phyloP scores from a whole-genome alignment of 148 eudicot species.

The Amaranthus hypochondriacus region DNA sequence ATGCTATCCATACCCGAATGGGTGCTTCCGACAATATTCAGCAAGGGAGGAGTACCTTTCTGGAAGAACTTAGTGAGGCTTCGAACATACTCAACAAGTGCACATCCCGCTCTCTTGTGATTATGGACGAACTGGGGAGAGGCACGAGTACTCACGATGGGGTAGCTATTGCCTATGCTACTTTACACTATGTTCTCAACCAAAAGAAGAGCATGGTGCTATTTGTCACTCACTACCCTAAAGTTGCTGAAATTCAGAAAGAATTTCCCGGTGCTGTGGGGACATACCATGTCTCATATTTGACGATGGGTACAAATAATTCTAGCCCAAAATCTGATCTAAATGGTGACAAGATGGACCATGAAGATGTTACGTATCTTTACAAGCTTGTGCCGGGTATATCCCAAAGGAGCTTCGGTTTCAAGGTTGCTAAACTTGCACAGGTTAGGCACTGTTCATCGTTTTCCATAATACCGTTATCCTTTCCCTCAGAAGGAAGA shows the following conservation, averaged over 20 bases:
- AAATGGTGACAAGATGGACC: conserved; percentile 22
- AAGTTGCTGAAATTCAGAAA: conserved; percentile 57
- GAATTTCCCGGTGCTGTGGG: conserved; percentile 78
- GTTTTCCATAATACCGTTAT: background rate
- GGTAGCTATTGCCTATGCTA: conserved; percentile 94
- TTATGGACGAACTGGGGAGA: conserved; percentile 93
- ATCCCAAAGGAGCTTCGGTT: conserved; percentile 84
- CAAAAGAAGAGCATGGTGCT: conserved; percentile 69
- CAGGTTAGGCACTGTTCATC: conserved; percentile 47
- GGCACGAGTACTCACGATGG: conserved; percentile 99
- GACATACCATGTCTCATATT: conserved; percentile 83
- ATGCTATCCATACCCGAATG: conserved; percentile 85
- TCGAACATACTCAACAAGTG: conserved; percentile 66
- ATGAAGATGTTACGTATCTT: conserved; percentile 73
- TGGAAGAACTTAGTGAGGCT: conserved; percentile 90
- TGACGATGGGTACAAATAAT: conserved; percentile 41
- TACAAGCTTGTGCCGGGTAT: conserved; percentile 89
- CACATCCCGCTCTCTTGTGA: conserved; percentile 70
- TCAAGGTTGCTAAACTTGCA: conserved; percentile 95
- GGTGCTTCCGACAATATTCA: conserved; percentile 96
- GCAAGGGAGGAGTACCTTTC: conserved; percentile 89
- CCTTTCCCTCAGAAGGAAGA: background rate
- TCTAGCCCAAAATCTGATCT: conserved; percentile 12
- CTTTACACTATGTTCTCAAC: conserved; percentile 72
- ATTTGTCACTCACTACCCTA: conserved; percentile 96